Base-by-base conservation (phyloP, 2,329 filamentous ascomycete species). In the Alternaria sp. region DNA sequence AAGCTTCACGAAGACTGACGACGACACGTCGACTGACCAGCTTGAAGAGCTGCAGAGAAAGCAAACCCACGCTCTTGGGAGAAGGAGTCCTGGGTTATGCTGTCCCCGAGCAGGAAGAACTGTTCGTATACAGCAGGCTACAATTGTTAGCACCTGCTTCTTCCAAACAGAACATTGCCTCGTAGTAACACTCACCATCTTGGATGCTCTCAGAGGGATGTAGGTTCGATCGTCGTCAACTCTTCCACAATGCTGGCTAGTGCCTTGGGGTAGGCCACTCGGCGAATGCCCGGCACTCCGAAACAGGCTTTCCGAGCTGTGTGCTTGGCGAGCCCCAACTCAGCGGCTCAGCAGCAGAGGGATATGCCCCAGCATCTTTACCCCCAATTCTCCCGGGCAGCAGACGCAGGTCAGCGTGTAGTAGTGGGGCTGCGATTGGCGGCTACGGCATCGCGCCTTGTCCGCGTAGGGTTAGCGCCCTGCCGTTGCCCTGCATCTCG, bases 101-200 rank as follows among this genome's bases (percentile, higher is more conserved):
- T 96, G 79, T 98, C 95, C 54, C 94, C 94, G 62, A 98, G 90
- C 24, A 98, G 86, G 62, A 98, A 82, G 68, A 84, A 80, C 60
- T 82, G 79, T 36, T 81, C 76, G 54, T 77, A 76, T 23, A 67
- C 51, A 33, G 72, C 61, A 59, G 70, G 61, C 75, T 78, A 28
- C 3, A 3, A 4, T 13, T 8, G 46, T 67, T 46, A 68, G 29
- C 24, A 31, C 11, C 26, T 5, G 10, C 34, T 23, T 26, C 23
- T n/a, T 28, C 26, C 13, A 26, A 29, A 33, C 4, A 9, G 29
- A 14, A n/a, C 39, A 26, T 36, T 5, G 14, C 9, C 31, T 28
- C 17, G 17, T 11, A 50, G 24, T 24, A 17, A 9, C 23, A 57
- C 64, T 61, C 48, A 63, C 62, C 61, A 66, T 63, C 10, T 36